Evolutionary conservation across 78 protist species (phyloP).

Genomic region (Tieghemostelium lacteum): DNA sequence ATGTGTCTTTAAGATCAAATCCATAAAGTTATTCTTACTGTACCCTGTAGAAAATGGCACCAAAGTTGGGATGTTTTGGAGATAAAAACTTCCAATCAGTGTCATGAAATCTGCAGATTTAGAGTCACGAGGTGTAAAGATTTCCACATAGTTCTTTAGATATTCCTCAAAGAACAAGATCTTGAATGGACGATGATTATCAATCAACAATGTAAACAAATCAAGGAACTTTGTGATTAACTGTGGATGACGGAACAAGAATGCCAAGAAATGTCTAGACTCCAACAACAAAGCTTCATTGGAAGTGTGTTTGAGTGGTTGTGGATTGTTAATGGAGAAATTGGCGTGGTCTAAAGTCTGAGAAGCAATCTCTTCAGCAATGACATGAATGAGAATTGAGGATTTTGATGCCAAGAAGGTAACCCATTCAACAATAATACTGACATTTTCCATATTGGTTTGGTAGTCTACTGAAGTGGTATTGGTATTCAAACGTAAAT

Average conservation of each 20-base stretch:
- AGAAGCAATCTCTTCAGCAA: slow-evolving; percentile 44
- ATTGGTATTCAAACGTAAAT: background rate
- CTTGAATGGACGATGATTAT: slow-evolving; percentile 48
- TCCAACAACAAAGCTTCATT: slow-evolving; percentile 27
- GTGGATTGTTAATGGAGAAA: slow-evolving; percentile 15
- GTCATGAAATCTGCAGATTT: slow-evolving; percentile 10
- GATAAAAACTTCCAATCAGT: slow-evolving; percentile 17
- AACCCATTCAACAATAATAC: slow-evolving; percentile 29
- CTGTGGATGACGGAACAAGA: slow-evolving; percentile 1
- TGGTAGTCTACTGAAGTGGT: background rate
- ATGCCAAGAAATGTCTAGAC: slow-evolving; percentile 37
- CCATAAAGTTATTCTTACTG: slow-evolving; percentile 29
- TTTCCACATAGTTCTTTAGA: slow-evolving; percentile 50
- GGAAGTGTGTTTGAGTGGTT: slow-evolving; percentile 9
- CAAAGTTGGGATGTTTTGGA: slow-evolving; percentile 11
- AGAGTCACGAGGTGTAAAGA: slow-evolving; percentile 58
- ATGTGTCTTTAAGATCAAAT: slow-evolving; percentile 17
- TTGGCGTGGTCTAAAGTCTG: slow-evolving; percentile 10
- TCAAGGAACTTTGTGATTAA: slow-evolving; percentile 14
- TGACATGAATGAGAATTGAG: slow-evolving; percentile 51
- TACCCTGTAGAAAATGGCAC: slow-evolving; percentile 64
- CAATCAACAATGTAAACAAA: slow-evolving; percentile 41
- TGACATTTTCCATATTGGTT: slow-evolving; percentile 1
- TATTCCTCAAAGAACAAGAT: slow-evolving; percentile 56
- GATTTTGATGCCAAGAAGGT: slow-evolving; percentile 26